Evolutionary conservation across 2,329 filamentous ascomycete species (phyloP), one percentile per base, ranked within the genome.

Genomic region (Phyllosticta paracitricarpa): DNA sequence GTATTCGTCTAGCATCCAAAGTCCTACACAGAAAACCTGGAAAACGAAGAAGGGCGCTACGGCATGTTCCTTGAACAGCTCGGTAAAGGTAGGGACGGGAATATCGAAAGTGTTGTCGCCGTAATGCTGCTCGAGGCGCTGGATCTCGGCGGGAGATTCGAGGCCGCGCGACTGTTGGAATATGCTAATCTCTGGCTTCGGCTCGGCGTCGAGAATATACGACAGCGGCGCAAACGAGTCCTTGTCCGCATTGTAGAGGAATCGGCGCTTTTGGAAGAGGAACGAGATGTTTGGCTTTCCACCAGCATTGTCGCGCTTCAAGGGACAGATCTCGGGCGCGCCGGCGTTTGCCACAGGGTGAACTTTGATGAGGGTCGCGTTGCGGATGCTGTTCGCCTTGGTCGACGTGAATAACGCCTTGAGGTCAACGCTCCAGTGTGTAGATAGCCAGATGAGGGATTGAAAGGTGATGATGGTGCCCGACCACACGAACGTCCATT

Each of bases 21-120:
- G 79, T 17, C 94, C 95, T 62, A 99, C 94, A 69, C 95, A 99
- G 80, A 99, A 99, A 64, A 99, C 82, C 80, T 99, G 94, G 78
- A 99, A 99, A 65, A 99, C 92, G 77, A 99, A 99, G 81, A 99
- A 99, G 4, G 94, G 94, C 24, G 95, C 95, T 24, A 99, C 95
- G 25, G 95, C 93, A 75, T 99, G 95, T 76, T 99, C 94, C 76
- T 96, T 89, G 83, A 96, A 99, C 57, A 99, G 84, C 77, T 99
- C 94, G 58, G 88, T 86, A 68, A 99, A 99, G 10, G 89, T 93
- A 3, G 95, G 94, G 12, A 99, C 92, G 6, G 95, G 94, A 58
- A 99, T 99, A 71, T 99, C 94, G 73, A 99, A 99, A 14, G 89
- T 91, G 73, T 99, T 99, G 68, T 87, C 82, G 69, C 94, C 94